Conservation (phyloP, 2,329 filamentous ascomycete species). For the Magnaporthiopsis incrustans region DNA sequence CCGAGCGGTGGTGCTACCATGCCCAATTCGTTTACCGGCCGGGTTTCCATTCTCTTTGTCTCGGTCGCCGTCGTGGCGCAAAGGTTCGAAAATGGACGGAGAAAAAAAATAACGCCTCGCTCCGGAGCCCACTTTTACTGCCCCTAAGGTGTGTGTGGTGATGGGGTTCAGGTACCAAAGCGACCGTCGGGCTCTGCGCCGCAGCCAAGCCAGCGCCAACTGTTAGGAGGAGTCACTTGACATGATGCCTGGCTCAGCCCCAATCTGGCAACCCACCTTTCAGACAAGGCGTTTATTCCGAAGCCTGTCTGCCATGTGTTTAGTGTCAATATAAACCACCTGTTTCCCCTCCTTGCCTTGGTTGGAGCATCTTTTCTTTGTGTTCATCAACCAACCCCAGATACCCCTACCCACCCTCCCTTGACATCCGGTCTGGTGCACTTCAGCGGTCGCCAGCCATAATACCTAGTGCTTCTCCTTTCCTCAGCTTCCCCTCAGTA, state of each 20-base stretch:
- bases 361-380: background rate
- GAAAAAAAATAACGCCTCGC: background rate
- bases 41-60: background rate
- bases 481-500: slow-evolving; percentile 9
- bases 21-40: background rate
- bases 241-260: background rate
- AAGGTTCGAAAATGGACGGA: background rate
- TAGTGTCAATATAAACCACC: background rate
- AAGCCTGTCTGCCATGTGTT: background rate
- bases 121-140: background rate
- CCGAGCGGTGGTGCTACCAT: background rate
- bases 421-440: background rate
- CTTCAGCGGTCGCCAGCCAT: background rate
- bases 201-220: background rate
- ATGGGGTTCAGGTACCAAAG: background rate
- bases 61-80: background rate
- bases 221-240: background rate
- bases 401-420: background rate
- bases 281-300: background rate
- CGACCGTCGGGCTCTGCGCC: background rate
- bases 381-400: background rate
- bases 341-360: background rate
- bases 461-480: background rate
- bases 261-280: background rate
- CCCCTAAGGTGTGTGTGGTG: background rate